Base-by-base conservation (phyloP, 805 yeast species). In the Monosporozyma siamensis region DNA sequence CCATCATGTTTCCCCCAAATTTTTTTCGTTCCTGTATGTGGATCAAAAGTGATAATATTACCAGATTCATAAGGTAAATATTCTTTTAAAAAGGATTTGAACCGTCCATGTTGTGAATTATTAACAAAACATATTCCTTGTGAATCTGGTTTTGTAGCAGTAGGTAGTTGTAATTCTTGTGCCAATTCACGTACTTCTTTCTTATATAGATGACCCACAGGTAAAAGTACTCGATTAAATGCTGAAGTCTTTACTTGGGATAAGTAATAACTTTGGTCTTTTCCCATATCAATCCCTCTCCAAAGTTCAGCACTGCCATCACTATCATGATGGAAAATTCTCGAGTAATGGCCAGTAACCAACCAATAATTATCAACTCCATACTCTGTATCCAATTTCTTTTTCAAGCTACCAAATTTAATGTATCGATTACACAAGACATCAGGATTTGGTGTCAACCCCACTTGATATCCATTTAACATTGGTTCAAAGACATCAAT, bases 381-480 rank as follows among this genome's bases (percentile, higher is more conserved):
- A 47, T 70, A 67, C 42, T 61, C 66, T 1, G 49, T 34, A 27
- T 68, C 56, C 29, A 87, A 59, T 54, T 77, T 72, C 14, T 78
- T 74, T 4, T 79, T 61, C 63, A 92, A 69, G 42, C 69, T 72
- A 2, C 98, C 97, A 65, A 92, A 92, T 59, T 92, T 92, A 50
- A 92, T 82, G 57, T 76, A 74, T 45, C 74, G 71, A 61, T 92
- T 92, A 59, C 98, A 92, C 15, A 80, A 77, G 17, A 89, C 80
- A 58, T 92, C 98, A 1, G 98, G 97, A 53, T 92, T 92, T 0
- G 98, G 98, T 1, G 98, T 92, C 34, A 70, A 53, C 0, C 98
- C 98, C 8, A 48, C 54, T 27, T 69, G 64, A 58, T 89, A 92
- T 54, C 69, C 70, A 3, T 75, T 75, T 18, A 92, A 62, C 97